Evolutionary conservation across 2,329 filamentous ascomycete species (phyloP).

Genomic region (Colletotrichum theobromicola): DNA sequence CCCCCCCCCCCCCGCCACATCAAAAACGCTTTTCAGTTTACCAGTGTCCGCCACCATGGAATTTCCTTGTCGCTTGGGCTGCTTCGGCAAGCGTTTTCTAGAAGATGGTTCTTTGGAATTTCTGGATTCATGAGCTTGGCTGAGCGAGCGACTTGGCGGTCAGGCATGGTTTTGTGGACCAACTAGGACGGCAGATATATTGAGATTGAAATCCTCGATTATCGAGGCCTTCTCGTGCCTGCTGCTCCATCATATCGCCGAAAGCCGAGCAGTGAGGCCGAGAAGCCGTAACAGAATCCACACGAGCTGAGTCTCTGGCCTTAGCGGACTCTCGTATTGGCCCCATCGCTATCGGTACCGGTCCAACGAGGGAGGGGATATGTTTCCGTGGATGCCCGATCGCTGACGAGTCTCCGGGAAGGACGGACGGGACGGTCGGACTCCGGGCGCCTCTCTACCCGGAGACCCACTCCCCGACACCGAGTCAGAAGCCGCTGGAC

Average conservation of each 20-base stretch:
- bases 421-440: not conserved
- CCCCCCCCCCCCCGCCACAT: not conserved
- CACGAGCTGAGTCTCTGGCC: not conserved
- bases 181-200: not conserved
- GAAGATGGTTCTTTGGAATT: not conserved
- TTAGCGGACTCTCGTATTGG: not conserved
- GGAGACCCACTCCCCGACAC: not conserved
- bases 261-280: not conserved
- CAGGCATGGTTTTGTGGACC: not conserved
- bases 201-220: not conserved
- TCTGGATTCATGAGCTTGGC: not conserved
- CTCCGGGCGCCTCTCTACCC: not conserved
- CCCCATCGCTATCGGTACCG: not conserved
- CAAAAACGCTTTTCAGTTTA: not conserved
- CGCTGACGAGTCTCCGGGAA: not conserved
- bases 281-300: not conserved
- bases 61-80: not conserved
- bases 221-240: not conserved
- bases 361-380: not conserved
- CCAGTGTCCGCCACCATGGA: not conserved
- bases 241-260: not conserved
- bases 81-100: not conserved
- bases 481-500: not conserved
- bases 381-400: not conserved
- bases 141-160: not conserved